Conservation (phyloP, 2,329 filamentous ascomycete genomes). For the Drechslerella dactyloides region DNA sequence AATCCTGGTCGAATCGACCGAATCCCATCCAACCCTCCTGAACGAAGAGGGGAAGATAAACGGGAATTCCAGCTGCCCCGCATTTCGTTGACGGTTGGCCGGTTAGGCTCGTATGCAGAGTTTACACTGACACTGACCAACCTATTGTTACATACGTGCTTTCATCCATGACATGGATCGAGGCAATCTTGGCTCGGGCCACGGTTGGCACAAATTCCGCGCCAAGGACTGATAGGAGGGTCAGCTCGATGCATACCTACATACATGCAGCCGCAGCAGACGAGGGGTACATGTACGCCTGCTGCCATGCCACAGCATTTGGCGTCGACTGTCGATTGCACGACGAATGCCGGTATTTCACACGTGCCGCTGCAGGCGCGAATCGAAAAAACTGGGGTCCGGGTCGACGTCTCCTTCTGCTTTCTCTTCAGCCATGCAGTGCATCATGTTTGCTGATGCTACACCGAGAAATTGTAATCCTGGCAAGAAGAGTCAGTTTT, state of each 20-base stretch:
- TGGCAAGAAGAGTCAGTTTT: not conserved
- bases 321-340: conserved; percentile 8
- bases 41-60: not conserved
- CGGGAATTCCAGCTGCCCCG: conserved; percentile 28
- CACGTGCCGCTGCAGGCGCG: conserved; percentile 49
- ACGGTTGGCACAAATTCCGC: conserved; percentile 7
- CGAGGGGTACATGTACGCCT: not conserved
- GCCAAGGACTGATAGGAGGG: conserved; percentile 41
- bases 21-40: too few relatives aligned
- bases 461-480: not conserved
- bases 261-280: conserved; percentile 48
- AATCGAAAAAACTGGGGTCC: not conserved
- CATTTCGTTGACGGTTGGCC: conserved; percentile 37
- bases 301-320: not conserved
- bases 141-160: not conserved
- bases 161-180: not conserved
- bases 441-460: too few relatives aligned
- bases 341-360: conserved; percentile 45
- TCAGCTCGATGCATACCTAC: too few relatives aligned
- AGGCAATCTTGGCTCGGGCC: not conserved
- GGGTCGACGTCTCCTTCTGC: too few relatives aligned
- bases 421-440: too few relatives aligned
- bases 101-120: too few relatives aligned
- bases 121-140: too few relatives aligned
- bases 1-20: not conserved